These are phyloP conservation scores for Candida arabinofermentans DNA, from an alignment of 805 yeast species.

Conservation along the genomic window DNA sequence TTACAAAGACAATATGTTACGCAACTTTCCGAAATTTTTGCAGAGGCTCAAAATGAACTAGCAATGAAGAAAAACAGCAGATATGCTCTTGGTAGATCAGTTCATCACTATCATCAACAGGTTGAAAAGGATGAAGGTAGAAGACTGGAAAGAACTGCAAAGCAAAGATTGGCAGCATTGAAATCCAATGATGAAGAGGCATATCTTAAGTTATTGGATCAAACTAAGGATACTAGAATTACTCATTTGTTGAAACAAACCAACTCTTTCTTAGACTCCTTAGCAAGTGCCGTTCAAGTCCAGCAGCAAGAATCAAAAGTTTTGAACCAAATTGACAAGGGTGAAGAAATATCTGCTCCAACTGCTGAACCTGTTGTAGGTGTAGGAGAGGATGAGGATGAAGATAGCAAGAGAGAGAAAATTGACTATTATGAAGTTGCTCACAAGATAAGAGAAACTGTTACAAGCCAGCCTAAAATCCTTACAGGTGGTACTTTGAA, in stretches of 20 bases:
- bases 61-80: conserved; percentile 29
- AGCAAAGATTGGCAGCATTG: conserved; percentile 81
- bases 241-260: conserved; percentile 81
- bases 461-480: conserved; percentile 61
- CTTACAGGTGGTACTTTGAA: conserved; percentile 75
- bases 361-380: conserved; percentile 24
- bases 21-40: conserved; percentile 31
- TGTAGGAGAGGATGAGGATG: conserved; percentile 26
- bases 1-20: conserved; percentile 47
- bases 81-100: conserved; percentile 30
- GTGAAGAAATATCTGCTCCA: conserved; percentile 13
- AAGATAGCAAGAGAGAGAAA: conserved; percentile 58
- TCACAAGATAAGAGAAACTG: conserved; percentile 65
- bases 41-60: conserved; percentile 28
- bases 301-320: conserved; percentile 59
- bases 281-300: conserved; percentile 73
- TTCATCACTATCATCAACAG: conserved; percentile 46
- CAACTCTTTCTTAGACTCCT: conserved; percentile 68
- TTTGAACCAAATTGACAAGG: conserved; percentile 26
- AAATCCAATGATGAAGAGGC: conserved; percentile 89
- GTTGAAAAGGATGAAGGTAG: conserved; percentile 74
- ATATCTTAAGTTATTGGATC: conserved; percentile 75
- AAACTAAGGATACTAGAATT: conserved; percentile 83
- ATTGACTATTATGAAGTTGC: conserved; percentile 82
- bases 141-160: conserved; percentile 75